Conservation (phyloP, 1,284 basidiomycete species). For the Cryptococcus floricola region DNA sequence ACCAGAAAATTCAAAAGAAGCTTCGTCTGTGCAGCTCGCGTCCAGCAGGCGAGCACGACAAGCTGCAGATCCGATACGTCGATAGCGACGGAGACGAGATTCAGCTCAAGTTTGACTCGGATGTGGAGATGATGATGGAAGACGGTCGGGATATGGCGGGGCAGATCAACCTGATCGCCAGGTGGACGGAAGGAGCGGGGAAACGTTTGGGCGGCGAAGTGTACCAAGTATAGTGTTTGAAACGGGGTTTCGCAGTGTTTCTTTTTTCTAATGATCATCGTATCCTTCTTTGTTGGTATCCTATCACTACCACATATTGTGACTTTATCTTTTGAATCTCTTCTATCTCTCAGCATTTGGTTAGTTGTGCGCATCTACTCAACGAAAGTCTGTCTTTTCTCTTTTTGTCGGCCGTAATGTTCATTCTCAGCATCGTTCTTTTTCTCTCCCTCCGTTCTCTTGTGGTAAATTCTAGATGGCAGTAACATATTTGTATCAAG, state of each 20-base stretch:
- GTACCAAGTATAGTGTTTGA: background rate
- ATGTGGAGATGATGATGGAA: conserved; percentile 43
- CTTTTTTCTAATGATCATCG: no score
- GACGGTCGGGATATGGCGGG: conserved; percentile 28
- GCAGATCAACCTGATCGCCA: conserved; percentile 21
- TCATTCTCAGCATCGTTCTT: background rate
- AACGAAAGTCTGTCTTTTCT: no score
- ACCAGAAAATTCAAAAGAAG: conserved; percentile 87
- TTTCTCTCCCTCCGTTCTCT: background rate
- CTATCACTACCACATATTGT: background rate
- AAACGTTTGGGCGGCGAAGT: background rate
- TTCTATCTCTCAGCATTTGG: background rate
- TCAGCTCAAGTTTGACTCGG: conserved; percentile 38
- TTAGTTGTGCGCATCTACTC: no score
- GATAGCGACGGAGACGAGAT: conserved; percentile 44
- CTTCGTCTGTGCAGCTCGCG: conserved; percentile 75
- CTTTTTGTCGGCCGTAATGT: background rate
- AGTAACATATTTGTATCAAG: background rate
- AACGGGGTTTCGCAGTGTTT: no score
- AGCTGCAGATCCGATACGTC: conserved; percentile 41
- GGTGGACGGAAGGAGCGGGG: conserved; percentile 4
- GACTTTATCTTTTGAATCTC: background rate
- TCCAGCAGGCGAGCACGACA: conserved; percentile 4
- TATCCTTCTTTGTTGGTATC: background rate
- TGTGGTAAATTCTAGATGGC: no score